Conservation (phyloP, 225 moss, liverwort and hornwort species). For the Pseudoscleropodium purum region DNA sequence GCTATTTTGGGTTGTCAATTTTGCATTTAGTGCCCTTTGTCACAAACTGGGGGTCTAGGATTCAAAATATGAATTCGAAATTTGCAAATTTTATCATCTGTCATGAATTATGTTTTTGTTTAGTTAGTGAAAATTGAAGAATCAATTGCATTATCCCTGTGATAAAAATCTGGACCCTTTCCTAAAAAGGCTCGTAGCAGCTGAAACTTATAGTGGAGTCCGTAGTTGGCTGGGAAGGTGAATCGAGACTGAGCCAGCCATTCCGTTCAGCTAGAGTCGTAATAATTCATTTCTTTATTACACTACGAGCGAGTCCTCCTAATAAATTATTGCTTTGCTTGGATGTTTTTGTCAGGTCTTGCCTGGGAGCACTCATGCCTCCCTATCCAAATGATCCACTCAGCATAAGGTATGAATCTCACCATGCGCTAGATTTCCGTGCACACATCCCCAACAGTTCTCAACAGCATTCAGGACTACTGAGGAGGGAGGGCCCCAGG, state of each 20-base stretch:
- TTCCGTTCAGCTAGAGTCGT: background rate
- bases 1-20: too few relatives aligned
- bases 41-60: background rate
- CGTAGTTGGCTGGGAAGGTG: background rate
- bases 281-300: background rate
- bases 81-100: background rate
- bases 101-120: background rate
- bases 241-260: background rate
- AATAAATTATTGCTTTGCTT: background rate
- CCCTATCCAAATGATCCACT: background rate
- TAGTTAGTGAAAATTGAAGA: background rate
- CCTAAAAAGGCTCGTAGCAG: background rate
- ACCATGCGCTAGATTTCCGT: background rate
- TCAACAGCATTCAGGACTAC: background rate
- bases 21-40: background rate
- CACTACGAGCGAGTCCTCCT: too few relatives aligned
- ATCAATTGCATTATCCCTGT: background rate
- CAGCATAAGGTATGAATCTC: background rate
- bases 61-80: background rate
- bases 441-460: background rate
- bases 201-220: too few relatives aligned
- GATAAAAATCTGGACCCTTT: background rate
- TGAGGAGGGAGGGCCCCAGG: background rate
- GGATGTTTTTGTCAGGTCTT: background rate
- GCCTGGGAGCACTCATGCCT: background rate